Evolutionary conservation across 306 rosid species (phyloP), one percentile per base, ranked within the genome.

Genomic region (Hippophae rhamnoides): DNA sequence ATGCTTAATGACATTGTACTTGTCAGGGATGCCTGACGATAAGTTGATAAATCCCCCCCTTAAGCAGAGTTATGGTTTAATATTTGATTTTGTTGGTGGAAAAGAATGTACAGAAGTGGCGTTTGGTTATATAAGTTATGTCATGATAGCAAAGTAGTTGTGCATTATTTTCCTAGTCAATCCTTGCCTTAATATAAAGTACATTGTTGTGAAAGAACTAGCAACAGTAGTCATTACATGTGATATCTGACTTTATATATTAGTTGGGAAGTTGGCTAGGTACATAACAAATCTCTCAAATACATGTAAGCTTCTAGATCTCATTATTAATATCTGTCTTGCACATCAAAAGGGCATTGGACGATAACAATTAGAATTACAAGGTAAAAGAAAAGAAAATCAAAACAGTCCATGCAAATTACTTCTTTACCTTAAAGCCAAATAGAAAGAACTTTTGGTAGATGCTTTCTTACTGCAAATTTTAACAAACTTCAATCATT

Each of bases 281-380:
- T 27, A 11, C 66, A 67, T 43, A 57, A 56, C 52, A 61, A 60
- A 13, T 49, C 57, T 64, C 56, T 58, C 60, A 26, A 13, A 45
- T 12, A 66, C 12, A 56, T 9, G 52, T 12, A 64, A 65, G 52
- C 64, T 47, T 63, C 18, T 50, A 14, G 72, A 66, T 55, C 67
- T 60, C 50, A 26, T 50, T 40, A 25, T 3, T 9, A 14, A 54
- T 48, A 52, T 26, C 52, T 13, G 50, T 63, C 50, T 23, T 43
- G 42, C 41, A 48, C 45, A 40, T 13, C 64, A 72, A 72, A 57
- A 43, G 9, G 38, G 52, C 40, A 58, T 31, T 7, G 8, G 23
- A 26, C 2, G 43, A 61, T 47, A 71, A 71, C 64, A 68, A 61
- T 46, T 48, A 41, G 43, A 44, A 48, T 31, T 31, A 63, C 43